Conservation (phyloP, 2,329 filamentous ascomycete species). For the Aspergillus fischeri region DNA sequence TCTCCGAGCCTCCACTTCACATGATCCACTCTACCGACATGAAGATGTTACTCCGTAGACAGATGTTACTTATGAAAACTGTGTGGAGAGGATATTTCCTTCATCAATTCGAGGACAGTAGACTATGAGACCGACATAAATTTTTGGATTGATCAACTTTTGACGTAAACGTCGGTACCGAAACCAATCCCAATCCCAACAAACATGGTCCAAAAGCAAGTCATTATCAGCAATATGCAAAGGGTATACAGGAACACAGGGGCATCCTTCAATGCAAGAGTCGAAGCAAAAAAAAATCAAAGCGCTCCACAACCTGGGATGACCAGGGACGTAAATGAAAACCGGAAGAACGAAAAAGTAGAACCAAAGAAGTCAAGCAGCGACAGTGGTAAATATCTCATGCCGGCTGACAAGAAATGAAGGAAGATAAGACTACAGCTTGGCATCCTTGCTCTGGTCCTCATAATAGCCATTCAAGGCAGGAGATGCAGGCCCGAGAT, state of each 20-base stretch:
- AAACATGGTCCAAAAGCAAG: slow-evolving; percentile 5
- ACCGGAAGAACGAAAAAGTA: neutral
- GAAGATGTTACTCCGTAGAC: neutral
- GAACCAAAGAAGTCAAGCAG: neutral
- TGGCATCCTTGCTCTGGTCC: slow-evolving; percentile 30
- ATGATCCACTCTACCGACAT: neutral
- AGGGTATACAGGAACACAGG: slow-evolving; percentile 21
- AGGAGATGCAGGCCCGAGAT: slow-evolving; percentile 23
- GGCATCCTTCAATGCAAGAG: slow-evolving; percentile 15
- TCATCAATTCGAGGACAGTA: neutral
- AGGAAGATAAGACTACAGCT: slow-evolving; percentile 25
- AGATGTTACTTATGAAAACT: neutral
- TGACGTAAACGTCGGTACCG: neutral
- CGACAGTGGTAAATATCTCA: neutral
- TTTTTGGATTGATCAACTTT: neutral
- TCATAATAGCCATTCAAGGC: slow-evolving; percentile 22
- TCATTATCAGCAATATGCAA: slow-evolving; percentile 9
- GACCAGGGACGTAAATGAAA: neutral
- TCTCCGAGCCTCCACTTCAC: neutral
- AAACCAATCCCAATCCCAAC: neutral
- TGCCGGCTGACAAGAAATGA: neutral
- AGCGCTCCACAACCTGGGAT: slow-evolving; percentile 8
- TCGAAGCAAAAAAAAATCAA: slow-evolving; percentile 3
- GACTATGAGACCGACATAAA: neutral
- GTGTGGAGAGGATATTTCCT: neutral